Percentiles rank a stretch among this genome's conserved stretches.
Evolutionary conservation across 768 basidiomycete genomes (phyloP).

Genomic region (Russula lepida): DNA sequence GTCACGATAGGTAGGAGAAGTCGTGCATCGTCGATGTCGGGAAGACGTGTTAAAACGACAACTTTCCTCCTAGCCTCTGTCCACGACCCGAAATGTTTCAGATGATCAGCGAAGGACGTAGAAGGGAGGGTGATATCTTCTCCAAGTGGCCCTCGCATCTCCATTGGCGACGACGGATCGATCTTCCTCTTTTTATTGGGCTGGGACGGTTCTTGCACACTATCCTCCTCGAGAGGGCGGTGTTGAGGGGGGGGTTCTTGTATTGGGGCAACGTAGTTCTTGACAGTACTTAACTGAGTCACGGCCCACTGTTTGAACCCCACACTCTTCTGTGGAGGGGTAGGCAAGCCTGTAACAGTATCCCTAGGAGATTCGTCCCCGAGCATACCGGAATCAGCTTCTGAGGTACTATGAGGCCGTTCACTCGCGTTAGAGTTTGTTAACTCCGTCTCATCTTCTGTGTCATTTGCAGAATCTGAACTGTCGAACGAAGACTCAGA

Average conservation of each 20-base stretch:
- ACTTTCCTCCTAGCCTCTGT: slow-evolving; percentile 29
- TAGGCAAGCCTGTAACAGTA: slow-evolving; percentile 20
- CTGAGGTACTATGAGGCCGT: slow-evolving; percentile 12
- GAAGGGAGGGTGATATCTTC: slow-evolving; percentile 57
- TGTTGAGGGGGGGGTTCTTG: neutral
- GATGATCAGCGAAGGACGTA: slow-evolving; percentile 52
- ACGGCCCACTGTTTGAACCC: slow-evolving; percentile 90
- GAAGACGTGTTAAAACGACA: slow-evolving; percentile 51
- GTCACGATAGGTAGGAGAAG: slow-evolving; percentile 80
- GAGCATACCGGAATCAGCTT: slow-evolving; percentile 7
- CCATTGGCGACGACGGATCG: slow-evolving; percentile 26
- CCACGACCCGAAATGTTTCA: slow-evolving; percentile 25
- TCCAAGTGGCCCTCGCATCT: slow-evolving; percentile 76
- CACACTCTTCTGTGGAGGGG: slow-evolving; percentile 33
- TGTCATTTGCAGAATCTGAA: slow-evolving; percentile 66
- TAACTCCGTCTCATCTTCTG: slow-evolving; percentile 21
- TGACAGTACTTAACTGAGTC: slow-evolving; percentile 55
- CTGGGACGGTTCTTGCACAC: slow-evolving; percentile 7
- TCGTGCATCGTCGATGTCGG: slow-evolving; percentile 68
- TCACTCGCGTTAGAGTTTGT: slow-evolving; percentile 22
- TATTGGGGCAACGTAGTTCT: slow-evolving; percentile 32
- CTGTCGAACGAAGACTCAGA: slow-evolving; percentile 68
- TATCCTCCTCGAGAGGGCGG: neutral
- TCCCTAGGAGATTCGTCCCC: slow-evolving; percentile 24
- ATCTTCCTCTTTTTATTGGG: slow-evolving; percentile 44